Evolutionary conservation across 768 basidiomycete genomes (phyloP), one percentile per base, ranked within the genome.

Genomic region (Scleroderma bovista): DNA sequence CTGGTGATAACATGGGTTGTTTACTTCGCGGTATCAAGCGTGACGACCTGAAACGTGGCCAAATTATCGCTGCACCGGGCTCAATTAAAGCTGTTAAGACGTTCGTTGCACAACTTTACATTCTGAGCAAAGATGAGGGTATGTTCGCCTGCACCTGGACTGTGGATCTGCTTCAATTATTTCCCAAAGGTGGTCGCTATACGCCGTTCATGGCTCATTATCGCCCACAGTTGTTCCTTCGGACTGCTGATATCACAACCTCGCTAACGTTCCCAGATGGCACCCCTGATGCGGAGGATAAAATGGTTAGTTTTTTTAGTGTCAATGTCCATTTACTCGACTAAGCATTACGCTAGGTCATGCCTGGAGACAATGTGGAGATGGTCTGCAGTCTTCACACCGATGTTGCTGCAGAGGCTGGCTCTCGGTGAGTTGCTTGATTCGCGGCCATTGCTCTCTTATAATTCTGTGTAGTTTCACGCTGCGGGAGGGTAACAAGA

Each of bases 1-100:
- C 96, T 54, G 96, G 96, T 60, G 96, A 99, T 72, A 98, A 98
- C 77, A 97, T 98, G 92, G 96, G 96, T 58, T 89, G 87, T 49
- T 78, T 99, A 33, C 84, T 99, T 41, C 92, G 96, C 69, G 94
- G 96, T 65, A 75, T 97, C 69, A 98, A 98, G 74, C 87, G 95
- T 55, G 96, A 98, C 65, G 93, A 98, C 70, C 75, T 99, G 62
- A 79, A 81, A 56, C 88, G 96, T 57, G 96, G 96, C 40, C 92
- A 94, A 66, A 87, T 98, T 50, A 80, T 99, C 63, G 80, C 85
- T 58, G 78, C 82, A 29, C 93, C 94, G 22, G 92, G 92, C 31
- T 80, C 89, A 8, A 90, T 98, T 72, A 95, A 93, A 71, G 77
- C 89, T n/a, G 85, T 88, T 59, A 93, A 88, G 76, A 90, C 90